Base-by-base conservation (phyloP, 2,329 filamentous ascomycete genomes). In the Paecilomyces fulvus region DNA sequence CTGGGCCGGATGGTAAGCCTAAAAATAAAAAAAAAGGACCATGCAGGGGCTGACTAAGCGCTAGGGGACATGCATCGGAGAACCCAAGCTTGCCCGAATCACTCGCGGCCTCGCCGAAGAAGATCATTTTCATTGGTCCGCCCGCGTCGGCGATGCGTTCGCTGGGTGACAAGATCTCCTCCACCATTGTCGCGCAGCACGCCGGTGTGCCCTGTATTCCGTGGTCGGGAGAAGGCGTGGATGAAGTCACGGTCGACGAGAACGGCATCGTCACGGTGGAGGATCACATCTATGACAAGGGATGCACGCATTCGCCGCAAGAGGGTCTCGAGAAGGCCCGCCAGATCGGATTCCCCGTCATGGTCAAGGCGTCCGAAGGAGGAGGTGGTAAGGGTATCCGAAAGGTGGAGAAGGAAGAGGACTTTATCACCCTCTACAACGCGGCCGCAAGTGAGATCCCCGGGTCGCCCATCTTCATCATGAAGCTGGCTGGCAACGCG, bases 291-390 rank as follows among this genome's bases (percentile, higher is more conserved):
- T 99, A 99, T 75, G 82, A 86, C 66, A 89, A 92, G 76, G 94
- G 94, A 61, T 99, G 94, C 74, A 94, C 95, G 51, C 84, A 84
- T 70, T 91, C 89, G 21, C 91, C 90, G 75, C 80, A 96, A 75
- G 91, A 99, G 76, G 94, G 92, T 76, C 83, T 99, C 53, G 78
- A 83, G 69, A 91, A 88, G 70, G 94, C 94, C 58, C 85, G 83
- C 72, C 83, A 90, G 69, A 99, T 99, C 73, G 94, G 94, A 64
- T 99, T 99, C 79, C 94, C 94, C 14, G 89, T 99, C 80, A 99
- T 99, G 94, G 90, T 99, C 74, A 99, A 99, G 81, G 94, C 94
- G n/a, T 97, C 94, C 2, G 94, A 99, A 80, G 94, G 94, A 78
- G 94, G 94, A 79, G 94, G 94, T 78, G 94, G 94, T 72, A 99